A percentile compares a stretch with the other conserved stretches of the same genome.
Evolutionary conservation across 208 protist species (phyloP).

Genomic region (Trypanosoma mega): DNA sequence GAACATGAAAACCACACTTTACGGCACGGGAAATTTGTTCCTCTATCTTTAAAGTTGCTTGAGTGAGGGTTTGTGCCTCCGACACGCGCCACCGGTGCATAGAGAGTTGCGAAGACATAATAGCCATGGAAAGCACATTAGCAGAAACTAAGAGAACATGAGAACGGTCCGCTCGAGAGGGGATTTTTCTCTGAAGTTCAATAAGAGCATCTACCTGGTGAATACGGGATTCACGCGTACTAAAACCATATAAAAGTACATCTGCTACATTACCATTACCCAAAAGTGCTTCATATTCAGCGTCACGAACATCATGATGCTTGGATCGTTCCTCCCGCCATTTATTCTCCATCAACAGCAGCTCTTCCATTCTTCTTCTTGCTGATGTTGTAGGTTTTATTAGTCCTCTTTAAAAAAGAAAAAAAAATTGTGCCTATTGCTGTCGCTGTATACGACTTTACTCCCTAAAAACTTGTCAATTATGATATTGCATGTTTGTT

Average conservation of each 20-base stretch:
- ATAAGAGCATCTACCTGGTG: slow-evolving; percentile 61
- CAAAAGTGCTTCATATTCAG: slow-evolving; percentile 7
- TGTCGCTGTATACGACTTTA: too few species aligned
- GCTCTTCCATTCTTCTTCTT: too few species aligned
- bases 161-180: slow-evolving; percentile 40
- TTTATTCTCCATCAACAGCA: too few species aligned
- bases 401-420: too few species aligned
- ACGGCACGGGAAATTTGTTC: slow-evolving; percentile 41
- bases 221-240: slow-evolving; percentile 16
- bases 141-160: slow-evolving; percentile 70
- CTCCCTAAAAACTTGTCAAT: too few species aligned
- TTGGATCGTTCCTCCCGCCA: too few species aligned
- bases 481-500: too few species aligned
- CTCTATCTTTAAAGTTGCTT: slow-evolving; percentile 56
- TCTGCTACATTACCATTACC: not conserved
- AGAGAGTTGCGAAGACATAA: slow-evolving; percentile 77
- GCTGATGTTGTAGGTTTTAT: too few species aligned
- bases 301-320: not conserved
- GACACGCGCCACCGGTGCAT: slow-evolving; percentile 85
- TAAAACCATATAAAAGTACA: slow-evolving; percentile 14
- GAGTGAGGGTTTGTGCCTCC: slow-evolving; percentile 65
- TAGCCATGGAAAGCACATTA: slow-evolving; percentile 70
- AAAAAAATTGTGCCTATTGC: too few species aligned
- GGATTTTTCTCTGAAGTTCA: slow-evolving; percentile 51
- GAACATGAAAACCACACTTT: slow-evolving; percentile 46